Evolutionary conservation across 768 basidiomycete species (phyloP), one percentile per base, ranked within the genome.

Genomic region (Suillus plorans): DNA sequence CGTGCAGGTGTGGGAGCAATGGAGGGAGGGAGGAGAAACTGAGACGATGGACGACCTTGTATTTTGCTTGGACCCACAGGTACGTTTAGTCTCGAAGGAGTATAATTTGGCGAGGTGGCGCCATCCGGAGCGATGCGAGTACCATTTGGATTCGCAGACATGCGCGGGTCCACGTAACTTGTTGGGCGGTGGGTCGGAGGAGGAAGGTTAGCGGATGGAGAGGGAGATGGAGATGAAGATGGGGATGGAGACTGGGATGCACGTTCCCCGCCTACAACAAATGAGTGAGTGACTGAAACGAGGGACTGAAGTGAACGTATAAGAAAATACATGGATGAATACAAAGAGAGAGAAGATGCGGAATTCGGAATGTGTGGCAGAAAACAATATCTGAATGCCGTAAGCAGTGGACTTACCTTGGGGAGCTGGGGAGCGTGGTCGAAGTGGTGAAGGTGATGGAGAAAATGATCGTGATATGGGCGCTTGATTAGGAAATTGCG

Each of bases 401-500:
- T 59, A 59, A 59, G 57, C 39, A 58, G 1, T 25, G 13, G 57
- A 59, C 57, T 59, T 41, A 59, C 57, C 57, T 59, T 41, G 57
- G 57, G 67, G 71, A 18, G 64, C 59, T 50, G 66, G 72, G 41
- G 64, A 63, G 44, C 28, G 59, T 62, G 67, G 72, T 69, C 61
- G 74, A 37, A 71, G 70, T 28, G 75, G 68, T 53, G 64, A 71
- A 63, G 73, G 13, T 39, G 63, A 75, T 66, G 72, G 74, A 62
- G 77, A 69, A 77, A 76, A 70, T 31, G 76, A 74, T 61, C 65
- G 64, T 0, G 68, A 66, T 63, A 67, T 50, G 41, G 41, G 42
- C 53, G 60, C 64, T 34, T 61, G 74, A 75, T 69, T 61, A 52
- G 68, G 63, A 28, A 55, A 68, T 68, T 36, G 44, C 34, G 74